Conservation (phyloP, 2,329 filamentous ascomycete genomes). For the Claviceps arundinis region DNA sequence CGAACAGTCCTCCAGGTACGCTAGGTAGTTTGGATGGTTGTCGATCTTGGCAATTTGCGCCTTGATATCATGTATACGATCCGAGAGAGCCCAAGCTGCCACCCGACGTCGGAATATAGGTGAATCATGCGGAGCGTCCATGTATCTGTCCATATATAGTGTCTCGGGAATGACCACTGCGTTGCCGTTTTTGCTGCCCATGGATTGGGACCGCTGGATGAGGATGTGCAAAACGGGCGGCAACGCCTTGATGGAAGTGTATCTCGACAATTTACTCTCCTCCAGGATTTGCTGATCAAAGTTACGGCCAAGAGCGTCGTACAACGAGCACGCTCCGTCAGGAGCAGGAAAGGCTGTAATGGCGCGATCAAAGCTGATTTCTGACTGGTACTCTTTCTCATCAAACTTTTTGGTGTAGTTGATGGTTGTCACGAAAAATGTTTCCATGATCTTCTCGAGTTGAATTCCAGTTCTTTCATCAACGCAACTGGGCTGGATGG, state of each 20-base stretch:
- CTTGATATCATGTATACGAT: constrained; percentile 44
- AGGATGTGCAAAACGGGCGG: constrained; percentile 82
- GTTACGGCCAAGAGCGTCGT: constrained; percentile 71
- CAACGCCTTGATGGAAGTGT: constrained; percentile 58
- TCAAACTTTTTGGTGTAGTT: constrained; percentile 44
- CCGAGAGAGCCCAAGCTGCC: constrained; percentile 62
- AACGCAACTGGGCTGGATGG: constrained; percentile 61
- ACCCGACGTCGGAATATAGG: constrained; percentile 50
- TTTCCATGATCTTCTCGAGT: constrained; percentile 63
- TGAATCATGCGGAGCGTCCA: constrained; percentile 51
- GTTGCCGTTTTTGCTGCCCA: constrained; percentile 62
- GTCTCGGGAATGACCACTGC: constrained; percentile 67
- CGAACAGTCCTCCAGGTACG: constrained; percentile 16
- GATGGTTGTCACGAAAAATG: constrained; percentile 49
- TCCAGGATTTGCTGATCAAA: constrained; percentile 71
- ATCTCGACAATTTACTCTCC: constrained; percentile 47
- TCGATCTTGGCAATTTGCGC: constrained; percentile 18
- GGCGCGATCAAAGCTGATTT: constrained; percentile 45
- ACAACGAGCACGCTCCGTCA: constrained; percentile 47
- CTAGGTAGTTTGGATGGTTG: constrained; percentile 12
- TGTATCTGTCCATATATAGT: constrained; percentile 80
- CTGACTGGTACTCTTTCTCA: constrained; percentile 25
- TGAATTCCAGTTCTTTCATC: constrained; percentile 55
- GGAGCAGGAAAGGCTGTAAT: constrained; percentile 47
- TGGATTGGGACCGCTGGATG: constrained; percentile 69